Evolutionary conservation across 2,329 filamentous ascomycete species (phyloP).

Genomic region (Fusarium tuaranense): DNA sequence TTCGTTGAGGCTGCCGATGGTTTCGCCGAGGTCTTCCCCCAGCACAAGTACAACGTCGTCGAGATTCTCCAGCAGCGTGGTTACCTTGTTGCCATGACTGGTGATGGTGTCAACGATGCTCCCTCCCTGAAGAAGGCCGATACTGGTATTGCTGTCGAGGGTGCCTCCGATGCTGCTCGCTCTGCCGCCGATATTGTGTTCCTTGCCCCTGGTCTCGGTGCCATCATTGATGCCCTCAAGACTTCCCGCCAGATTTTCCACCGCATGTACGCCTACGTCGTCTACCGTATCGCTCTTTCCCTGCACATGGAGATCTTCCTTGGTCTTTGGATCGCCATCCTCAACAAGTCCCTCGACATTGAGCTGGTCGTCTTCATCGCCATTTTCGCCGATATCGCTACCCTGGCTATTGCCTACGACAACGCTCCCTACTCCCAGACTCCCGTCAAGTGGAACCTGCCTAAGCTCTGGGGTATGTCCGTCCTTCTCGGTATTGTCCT

Average conservation of each 20-base stretch:
- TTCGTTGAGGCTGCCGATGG: constrained; percentile 96
- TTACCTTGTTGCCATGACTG: constrained; percentile 95
- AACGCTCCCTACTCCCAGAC: constrained; percentile 88
- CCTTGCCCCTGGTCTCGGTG: constrained; percentile 89
- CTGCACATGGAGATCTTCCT: constrained; percentile 93
- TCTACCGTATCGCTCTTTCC: constrained; percentile 93
- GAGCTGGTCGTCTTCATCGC: constrained; percentile 92
- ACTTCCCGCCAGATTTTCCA: constrained; percentile 96
- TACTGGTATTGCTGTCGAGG: constrained; percentile 94
- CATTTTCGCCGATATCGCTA: constrained; percentile 94
- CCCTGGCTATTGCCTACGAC: constrained; percentile 92
- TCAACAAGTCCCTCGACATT: constrained; percentile 87
- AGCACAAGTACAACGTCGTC: constrained; percentile 83
- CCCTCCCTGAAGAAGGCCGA: constrained; percentile 96
- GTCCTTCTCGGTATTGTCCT: constrained; percentile 85
- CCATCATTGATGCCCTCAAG: constrained; percentile 93
- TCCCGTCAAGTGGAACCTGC: constrained; percentile 95
- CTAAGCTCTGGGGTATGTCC: constrained; percentile 94
- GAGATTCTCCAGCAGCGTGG: constrained; percentile 94
- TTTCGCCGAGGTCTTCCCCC: constrained; percentile 93
- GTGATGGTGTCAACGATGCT: constrained; percentile 95
- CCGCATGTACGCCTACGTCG: constrained; percentile 96
- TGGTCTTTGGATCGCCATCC: constrained; percentile 89
- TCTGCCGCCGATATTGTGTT: constrained; percentile 95
- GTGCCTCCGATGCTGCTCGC: constrained; percentile 89